These are phyloP conservation scores for Populus tomentosa DNA, from an alignment of 441 rosid species.

Conservation along the genomic window DNA sequence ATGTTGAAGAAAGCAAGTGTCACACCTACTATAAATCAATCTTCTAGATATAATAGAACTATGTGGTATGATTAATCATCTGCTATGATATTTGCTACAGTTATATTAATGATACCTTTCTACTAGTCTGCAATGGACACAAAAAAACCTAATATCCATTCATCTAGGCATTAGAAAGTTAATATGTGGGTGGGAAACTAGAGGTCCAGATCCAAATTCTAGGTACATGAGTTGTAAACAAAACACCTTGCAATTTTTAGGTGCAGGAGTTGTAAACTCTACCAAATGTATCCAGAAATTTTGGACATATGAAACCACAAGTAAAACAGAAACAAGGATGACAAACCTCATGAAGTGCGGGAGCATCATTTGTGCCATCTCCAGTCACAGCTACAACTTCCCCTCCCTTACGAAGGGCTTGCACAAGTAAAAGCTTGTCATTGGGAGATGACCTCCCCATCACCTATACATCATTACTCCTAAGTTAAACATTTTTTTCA, in stretches of 20 bases:
- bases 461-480: conserved; percentile 47
- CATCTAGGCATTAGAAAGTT: background rate
- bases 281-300: background rate
- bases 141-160: background rate
- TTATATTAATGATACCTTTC: background rate
- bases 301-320: background rate
- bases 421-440: conserved; percentile 97
- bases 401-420: conserved; percentile 85
- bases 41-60: background rate
- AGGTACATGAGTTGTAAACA: background rate
- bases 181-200: background rate
- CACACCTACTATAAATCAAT: background rate
- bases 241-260: background rate
- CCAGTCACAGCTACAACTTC: conserved; percentile 99
- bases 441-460: conserved; percentile 95
- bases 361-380: conserved; percentile 99
- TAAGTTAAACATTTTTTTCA: conserved; percentile 1
- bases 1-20: background rate
- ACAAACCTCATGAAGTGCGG: conserved; percentile 95
- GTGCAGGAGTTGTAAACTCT: background rate
- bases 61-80: background rate
- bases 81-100: background rate
- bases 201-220: background rate
- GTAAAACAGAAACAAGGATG: conserved; percentile 1
- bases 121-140: background rate